These are phyloP conservation scores for Chaetomium sp. DNA, from an alignment of 2,329 filamentous ascomycete species.

Conservation along the genomic window DNA sequence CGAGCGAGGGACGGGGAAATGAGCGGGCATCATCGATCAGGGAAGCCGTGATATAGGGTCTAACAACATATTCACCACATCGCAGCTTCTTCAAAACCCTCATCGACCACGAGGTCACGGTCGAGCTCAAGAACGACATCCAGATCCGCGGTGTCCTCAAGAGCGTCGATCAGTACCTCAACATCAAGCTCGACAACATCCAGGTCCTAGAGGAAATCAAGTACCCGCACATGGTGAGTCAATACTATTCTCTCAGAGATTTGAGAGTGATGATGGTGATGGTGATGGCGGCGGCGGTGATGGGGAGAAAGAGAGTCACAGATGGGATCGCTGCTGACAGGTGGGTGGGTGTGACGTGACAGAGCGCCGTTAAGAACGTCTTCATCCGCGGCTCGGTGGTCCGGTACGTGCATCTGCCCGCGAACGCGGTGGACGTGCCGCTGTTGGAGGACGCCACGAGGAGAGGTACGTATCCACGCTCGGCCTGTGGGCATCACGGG, in stretches of 20 bases:
- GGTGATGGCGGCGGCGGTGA: not conserved
- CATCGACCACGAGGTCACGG: slow-evolving; percentile 94
- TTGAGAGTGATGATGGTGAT: not conserved
- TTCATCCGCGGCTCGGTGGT: slow-evolving; percentile 94
- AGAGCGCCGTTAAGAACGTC: slow-evolving; percentile 87
- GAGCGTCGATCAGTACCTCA: slow-evolving; percentile 97
- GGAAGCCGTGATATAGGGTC: no score
- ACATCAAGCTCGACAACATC: slow-evolving; percentile 98
- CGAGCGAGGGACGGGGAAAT: not conserved
- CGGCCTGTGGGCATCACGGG: no score
- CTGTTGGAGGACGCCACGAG: slow-evolving; percentile 88
- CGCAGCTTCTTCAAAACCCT: slow-evolving; percentile 96
- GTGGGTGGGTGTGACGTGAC: not conserved
- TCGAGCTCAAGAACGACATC: slow-evolving; percentile 99
- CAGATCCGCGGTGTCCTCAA: slow-evolving; percentile 94
- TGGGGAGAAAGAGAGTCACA: not conserved
- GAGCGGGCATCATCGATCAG: not conserved
- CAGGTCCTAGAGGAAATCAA: slow-evolving; percentile 88
- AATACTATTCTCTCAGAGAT: not conserved
- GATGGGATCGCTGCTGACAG: not conserved
- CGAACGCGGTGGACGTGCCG: slow-evolving; percentile 78
- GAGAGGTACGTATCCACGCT: slow-evolving; percentile 61
- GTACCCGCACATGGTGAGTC: slow-evolving; percentile 83
- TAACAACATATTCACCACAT: not conserved
- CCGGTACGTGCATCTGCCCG: slow-evolving; percentile 86